These are phyloP conservation scores for Botrytis fragariae DNA, from an alignment of 2,329 filamentous ascomycete genomes.

Conservation along the genomic window DNA sequence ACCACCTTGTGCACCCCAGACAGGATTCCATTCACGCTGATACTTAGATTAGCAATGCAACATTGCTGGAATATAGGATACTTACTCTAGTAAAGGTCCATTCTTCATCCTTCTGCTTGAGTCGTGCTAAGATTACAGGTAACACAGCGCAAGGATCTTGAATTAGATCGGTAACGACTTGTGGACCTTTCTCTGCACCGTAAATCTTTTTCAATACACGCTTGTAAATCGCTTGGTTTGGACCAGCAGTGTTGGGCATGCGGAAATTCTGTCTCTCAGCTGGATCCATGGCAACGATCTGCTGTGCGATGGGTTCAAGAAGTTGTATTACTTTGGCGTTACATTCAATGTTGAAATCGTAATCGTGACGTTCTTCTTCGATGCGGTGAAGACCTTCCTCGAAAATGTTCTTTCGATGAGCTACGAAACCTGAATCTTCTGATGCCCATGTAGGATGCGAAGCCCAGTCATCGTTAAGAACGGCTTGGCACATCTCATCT, in stretches of 20 bases:
- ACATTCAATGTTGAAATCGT: slow-evolving; percentile 96
- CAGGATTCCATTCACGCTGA: slow-evolving; percentile 94
- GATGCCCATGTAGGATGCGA: slow-evolving; percentile 99
- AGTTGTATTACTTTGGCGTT: slow-evolving; percentile 94
- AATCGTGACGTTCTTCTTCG: slow-evolving; percentile 97
- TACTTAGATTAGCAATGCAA: slow-evolving; percentile 9
- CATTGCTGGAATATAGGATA: neutral
- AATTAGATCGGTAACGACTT: slow-evolving; percentile 87
- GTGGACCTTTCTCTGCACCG: slow-evolving; percentile 74
- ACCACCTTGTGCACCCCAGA: slow-evolving; percentile 95
- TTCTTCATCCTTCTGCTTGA: slow-evolving; percentile 96
- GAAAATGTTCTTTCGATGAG: slow-evolving; percentile 92
- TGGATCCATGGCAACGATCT: slow-evolving; percentile 76
- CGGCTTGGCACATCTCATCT: slow-evolving; percentile 88
- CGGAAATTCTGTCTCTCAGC: slow-evolving; percentile 71
- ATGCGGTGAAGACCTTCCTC: slow-evolving; percentile 95
- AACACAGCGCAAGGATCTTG: slow-evolving; percentile 80
- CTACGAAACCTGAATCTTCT: slow-evolving; percentile 95
- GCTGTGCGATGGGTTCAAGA: slow-evolving; percentile 88
- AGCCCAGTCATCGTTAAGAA: slow-evolving; percentile 97
- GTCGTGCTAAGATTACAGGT: slow-evolving; percentile 78
- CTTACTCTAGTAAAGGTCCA: slow-evolving; percentile 84
- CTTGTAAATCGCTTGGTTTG: slow-evolving; percentile 95
- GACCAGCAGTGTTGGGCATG: slow-evolving; percentile 80
- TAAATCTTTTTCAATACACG: slow-evolving; percentile 98